These are phyloP conservation scores for Cercospora zeina DNA, from an alignment of 2,329 filamentous ascomycete genomes.

Conservation along the genomic window DNA sequence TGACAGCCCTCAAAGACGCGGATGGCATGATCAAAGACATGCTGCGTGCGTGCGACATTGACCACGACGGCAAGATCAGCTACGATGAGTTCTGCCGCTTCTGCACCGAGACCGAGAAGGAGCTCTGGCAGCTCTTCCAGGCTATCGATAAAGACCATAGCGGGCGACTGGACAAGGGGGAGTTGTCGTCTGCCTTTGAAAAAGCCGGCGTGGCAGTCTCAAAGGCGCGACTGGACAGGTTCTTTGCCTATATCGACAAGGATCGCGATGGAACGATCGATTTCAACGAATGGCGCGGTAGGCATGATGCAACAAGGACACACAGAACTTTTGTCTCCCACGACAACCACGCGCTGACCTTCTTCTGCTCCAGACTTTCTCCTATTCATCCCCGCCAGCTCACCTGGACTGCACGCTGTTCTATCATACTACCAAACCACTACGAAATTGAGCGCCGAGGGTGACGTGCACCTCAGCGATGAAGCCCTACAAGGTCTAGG, in stretches of 20 bases:
- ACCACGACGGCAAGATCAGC: conserved; percentile 85
- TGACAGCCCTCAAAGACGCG: conserved; percentile 79
- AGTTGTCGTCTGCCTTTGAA: conserved; percentile 76
- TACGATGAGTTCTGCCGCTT: conserved; percentile 90
- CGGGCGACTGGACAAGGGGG: conserved; percentile 81
- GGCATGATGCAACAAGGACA: conserved; percentile 21
- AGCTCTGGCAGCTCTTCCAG: conserved; percentile 78
- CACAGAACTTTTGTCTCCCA: conserved; percentile 14
- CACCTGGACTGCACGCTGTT: conserved; percentile 74
- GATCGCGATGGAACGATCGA: conserved; percentile 85
- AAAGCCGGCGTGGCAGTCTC: conserved; percentile 77
- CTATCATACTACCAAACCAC: conserved; percentile 89
- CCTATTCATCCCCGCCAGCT: conserved; percentile 75
- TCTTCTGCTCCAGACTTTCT: conserved; percentile 68
- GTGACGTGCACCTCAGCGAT: conserved; percentile 88
- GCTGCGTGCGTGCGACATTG: conserved; percentile 78
- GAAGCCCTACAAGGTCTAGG: conserved; percentile 91
- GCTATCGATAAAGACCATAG: conserved; percentile 84
- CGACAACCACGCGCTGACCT: not conserved
- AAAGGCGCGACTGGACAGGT: conserved; percentile 72
- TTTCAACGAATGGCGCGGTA: conserved; percentile 94
- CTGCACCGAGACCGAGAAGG: conserved; percentile 80
- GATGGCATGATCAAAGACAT: conserved; percentile 80
- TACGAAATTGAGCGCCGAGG: conserved; percentile 86
- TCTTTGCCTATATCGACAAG: conserved; percentile 86